Evolutionary conservation across 495 filamentous ascomycete species (phyloP).

Genomic region (Cenococcum geophilum): DNA sequence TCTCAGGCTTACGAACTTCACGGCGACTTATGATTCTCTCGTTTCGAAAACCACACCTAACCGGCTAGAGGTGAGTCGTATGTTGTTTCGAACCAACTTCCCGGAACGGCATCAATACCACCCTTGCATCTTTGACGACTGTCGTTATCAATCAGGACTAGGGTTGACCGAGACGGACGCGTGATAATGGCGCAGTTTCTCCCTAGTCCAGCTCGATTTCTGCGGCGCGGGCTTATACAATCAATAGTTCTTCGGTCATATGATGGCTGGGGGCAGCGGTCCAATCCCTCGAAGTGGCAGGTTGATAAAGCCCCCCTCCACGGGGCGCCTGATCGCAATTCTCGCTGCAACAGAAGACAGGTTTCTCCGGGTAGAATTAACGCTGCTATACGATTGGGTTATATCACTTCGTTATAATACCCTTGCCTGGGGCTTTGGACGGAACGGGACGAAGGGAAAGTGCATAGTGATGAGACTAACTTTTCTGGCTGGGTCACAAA

Average conservation of each 20-base stretch:
- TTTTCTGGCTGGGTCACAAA: neutral
- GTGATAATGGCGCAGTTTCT: neutral
- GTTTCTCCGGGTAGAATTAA: neutral
- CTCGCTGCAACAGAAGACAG: neutral
- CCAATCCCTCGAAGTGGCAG: neutral
- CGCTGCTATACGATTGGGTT: neutral
- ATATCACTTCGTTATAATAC: neutral
- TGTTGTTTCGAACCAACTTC: neutral
- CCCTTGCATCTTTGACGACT: neutral
- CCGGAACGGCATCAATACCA: neutral
- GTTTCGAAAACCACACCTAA: too few species aligned
- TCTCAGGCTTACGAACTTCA: too few species aligned
- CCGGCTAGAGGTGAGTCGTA: too few species aligned
- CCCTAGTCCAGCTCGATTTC: neutral
- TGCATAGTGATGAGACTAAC: neutral
- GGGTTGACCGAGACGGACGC: neutral
- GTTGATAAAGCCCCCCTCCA: neutral
- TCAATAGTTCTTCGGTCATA: conserved; percentile 1
- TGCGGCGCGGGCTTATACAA: neutral
- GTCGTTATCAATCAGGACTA: neutral
- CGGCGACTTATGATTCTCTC: too few species aligned
- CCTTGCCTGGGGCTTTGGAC: neutral
- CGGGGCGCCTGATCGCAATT: conserved; percentile 3
- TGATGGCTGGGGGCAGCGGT: neutral
- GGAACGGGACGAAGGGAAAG: neutral